Evolutionary conservation across 352 stramenopile genomes (phyloP).

Genomic region (Globisporangium nagaii): DNA sequence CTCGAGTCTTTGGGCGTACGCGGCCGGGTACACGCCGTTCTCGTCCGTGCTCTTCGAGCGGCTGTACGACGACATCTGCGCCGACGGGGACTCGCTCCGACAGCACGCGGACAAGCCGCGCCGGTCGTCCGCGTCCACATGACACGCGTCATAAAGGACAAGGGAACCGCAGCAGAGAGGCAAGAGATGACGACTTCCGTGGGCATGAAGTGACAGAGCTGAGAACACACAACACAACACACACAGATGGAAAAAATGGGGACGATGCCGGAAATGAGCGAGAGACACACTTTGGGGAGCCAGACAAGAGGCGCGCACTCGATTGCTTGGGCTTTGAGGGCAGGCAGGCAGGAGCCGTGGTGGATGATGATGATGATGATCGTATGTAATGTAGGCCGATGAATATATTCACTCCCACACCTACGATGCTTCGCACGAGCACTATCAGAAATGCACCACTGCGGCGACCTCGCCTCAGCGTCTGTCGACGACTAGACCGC

Average conservation of each 20-base stretch:
- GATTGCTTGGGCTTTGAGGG: not conserved
- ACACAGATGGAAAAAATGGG: not conserved
- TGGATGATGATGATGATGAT: not conserved
- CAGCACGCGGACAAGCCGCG: constrained; percentile 5
- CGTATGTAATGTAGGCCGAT: constrained; percentile 13
- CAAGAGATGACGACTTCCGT: not conserved
- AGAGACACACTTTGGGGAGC: too few relatives aligned
- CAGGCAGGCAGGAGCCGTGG: not conserved
- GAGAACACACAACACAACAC: not conserved
- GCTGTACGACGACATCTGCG: constrained; percentile 85
- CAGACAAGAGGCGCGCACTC: not conserved
- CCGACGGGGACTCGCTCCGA: constrained; percentile 48
- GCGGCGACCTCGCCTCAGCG: too few relatives aligned
- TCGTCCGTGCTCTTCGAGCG: constrained; percentile 67
- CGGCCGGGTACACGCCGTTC: constrained; percentile 71
- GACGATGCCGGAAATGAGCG: not conserved
- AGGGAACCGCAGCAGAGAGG: not conserved
- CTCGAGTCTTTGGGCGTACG: constrained; percentile 76
- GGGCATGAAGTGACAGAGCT: too few relatives aligned
- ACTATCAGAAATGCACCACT: constrained; percentile 3
- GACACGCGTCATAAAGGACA: constrained; percentile 1
- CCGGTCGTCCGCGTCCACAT: constrained; percentile 12
- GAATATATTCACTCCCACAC: constrained; percentile 11
- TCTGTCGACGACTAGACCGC: too few relatives aligned
- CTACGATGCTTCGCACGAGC: too few relatives aligned